phyloP scores from a whole-genome alignment of 2,329 filamentous ascomycete species.

The Fusarium drepaniforme region DNA sequence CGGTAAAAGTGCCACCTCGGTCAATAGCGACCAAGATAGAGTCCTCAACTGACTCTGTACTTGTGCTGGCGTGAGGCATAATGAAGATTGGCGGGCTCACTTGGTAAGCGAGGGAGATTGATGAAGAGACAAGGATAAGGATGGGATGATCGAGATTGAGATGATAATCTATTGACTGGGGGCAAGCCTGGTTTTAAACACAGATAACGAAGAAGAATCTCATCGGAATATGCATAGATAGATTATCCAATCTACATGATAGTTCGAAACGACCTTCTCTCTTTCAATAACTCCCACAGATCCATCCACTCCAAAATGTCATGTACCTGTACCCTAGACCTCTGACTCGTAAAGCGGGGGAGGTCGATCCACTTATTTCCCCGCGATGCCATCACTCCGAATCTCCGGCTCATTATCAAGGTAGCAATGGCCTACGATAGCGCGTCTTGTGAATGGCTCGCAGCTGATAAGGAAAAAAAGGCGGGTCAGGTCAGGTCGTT shows the following conservation, averaged over 20 bases:
- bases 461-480: not conserved
- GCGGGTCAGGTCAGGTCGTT: constrained; percentile 12
- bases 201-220: not conserved
- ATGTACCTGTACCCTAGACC: not conserved
- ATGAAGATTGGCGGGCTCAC: not conserved
- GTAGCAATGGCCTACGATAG: not conserved
- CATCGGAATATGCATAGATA: not conserved
- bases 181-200: not conserved
- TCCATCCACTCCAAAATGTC: not conserved
- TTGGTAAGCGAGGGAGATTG: not conserved
- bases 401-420: not conserved
- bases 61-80: not conserved
- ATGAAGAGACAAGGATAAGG: not conserved
- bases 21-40: constrained; percentile 17
- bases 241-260: not conserved
- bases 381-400: constrained; percentile 1
- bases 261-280: constrained; percentile 21
- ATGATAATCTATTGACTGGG: not conserved
- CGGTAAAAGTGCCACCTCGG: constrained; percentile 23
- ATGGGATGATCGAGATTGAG: not conserved
- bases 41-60: constrained; percentile 1
- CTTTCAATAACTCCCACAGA: not conserved
- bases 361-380: not conserved
- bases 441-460: not conserved
- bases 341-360: not conserved